Conservation (phyloP, 1,139 yeast species). For the Taiozyma sp. region DNA sequence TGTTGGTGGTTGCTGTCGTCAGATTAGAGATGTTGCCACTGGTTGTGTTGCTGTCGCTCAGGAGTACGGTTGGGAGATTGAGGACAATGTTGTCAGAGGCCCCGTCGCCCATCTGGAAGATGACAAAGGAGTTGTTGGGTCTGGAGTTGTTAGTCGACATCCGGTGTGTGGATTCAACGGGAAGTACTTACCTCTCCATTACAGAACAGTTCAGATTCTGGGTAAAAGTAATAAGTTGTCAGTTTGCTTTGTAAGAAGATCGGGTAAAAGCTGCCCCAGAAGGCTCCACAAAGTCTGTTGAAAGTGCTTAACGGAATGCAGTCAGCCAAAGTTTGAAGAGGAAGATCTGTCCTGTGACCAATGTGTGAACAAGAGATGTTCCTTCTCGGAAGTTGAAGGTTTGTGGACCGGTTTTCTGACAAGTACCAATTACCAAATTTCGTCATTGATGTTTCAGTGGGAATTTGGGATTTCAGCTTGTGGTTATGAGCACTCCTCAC, state of each 20-base stretch:
- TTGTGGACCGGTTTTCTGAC: not conserved
- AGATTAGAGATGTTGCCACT: not conserved
- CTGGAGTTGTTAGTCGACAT: constrained; percentile 1
- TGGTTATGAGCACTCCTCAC: not conserved
- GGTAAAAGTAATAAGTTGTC: not conserved
- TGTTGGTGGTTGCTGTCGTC: not conserved
- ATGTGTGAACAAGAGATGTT: not conserved
- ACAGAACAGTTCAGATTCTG: not conserved
- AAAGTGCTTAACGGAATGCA: not conserved
- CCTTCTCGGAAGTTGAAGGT: not conserved
- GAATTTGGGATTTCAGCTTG: not conserved
- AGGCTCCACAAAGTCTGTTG: not conserved
- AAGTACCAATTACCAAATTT: not conserved
- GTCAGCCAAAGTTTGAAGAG: not conserved
- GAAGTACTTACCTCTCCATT: constrained; percentile 5
- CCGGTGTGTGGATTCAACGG: not conserved
- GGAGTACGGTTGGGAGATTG: constrained; percentile 11
- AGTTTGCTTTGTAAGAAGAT: not conserved
- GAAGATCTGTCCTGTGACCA: not conserved
- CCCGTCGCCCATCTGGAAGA: constrained; percentile 17
- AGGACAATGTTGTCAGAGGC: constrained; percentile 13
- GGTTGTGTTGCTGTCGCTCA: not conserved
- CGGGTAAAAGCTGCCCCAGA: not conserved
- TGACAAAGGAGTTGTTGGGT: constrained; percentile 11
- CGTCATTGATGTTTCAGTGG: not conserved